Evolutionary conservation across 2,329 filamentous ascomycete genomes (phyloP).

Genomic region (Ilyonectria mors-panacis): DNA sequence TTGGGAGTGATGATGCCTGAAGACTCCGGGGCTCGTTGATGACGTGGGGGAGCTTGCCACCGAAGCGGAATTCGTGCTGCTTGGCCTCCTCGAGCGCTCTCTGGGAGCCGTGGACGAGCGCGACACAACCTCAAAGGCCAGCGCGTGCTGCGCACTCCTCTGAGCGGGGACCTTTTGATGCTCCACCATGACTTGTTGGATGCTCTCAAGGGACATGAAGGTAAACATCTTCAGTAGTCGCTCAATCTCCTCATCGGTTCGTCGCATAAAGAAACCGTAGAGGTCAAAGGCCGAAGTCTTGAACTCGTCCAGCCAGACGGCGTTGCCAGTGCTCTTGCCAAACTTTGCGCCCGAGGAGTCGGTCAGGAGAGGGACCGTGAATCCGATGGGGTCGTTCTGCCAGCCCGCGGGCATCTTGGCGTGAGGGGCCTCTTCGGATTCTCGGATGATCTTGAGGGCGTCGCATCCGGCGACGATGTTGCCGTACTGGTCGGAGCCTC

Average conservation of each 20-base stretch:
- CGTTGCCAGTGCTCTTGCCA: constrained; percentile 94
- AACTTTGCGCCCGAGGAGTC: constrained; percentile 91
- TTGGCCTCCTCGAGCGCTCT: constrained; percentile 75
- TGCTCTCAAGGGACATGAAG: constrained; percentile 82
- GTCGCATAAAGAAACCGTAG: constrained; percentile 90
- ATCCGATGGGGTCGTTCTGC: constrained; percentile 78
- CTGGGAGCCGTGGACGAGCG: constrained; percentile 80
- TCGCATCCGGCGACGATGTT: constrained; percentile 95
- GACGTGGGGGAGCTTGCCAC: constrained; percentile 50
- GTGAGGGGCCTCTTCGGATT: constrained; percentile 64
- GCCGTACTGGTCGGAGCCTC: constrained; percentile 95
- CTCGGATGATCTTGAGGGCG: constrained; percentile 81
- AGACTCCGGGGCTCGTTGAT: constrained; percentile 49
- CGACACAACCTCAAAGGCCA: constrained; percentile 86
- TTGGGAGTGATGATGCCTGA: constrained; percentile 58
- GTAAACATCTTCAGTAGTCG: constrained; percentile 90
- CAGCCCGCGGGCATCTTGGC: constrained; percentile 58
- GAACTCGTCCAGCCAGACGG: constrained; percentile 89
- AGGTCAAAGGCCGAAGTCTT: constrained; percentile 88
- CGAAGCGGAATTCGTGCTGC: constrained; percentile 67
- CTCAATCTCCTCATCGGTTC: constrained; percentile 85
- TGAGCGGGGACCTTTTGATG: constrained; percentile 79
- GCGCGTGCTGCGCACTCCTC: constrained; percentile 84
- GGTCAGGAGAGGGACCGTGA: constrained; percentile 92
- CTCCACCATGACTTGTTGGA: constrained; percentile 75